Base-by-base conservation (phyloP, 208 protist species). In the Acanthamoeba sp. region DNA sequence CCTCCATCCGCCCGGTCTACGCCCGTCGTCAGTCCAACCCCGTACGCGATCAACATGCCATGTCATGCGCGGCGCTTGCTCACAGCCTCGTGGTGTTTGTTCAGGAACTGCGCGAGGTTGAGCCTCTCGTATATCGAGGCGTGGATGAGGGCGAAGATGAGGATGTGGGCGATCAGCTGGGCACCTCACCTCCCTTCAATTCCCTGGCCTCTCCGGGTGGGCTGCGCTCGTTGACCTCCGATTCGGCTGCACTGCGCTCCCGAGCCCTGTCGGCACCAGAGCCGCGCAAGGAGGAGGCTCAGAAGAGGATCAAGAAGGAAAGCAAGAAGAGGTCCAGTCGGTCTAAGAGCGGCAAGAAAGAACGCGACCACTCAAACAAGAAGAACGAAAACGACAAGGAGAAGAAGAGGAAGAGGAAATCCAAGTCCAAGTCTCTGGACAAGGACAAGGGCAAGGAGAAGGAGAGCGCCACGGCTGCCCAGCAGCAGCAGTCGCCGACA, bases 371-470 rank as follows among this genome's bases (percentile, higher is more conserved):
- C 55, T 22, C 7, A 50, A 3, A 76, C 12, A 38, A 76, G 34
- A 48, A 45, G 36, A 80, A 40, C 12, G 71, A 22, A 12, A 14
- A 10, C 29, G 59, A 10, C 7, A 69, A 69, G 59, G 18, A 69
- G 59, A 36, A 34, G 59, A 69, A 36, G 10, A 80, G 29, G 3
- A 80, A 40, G 40, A 45, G 10, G 20, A 12, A 29, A 7, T 32
- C 5, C 14, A 45, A 78, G 69, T 27, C 38, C 1, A 80, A 40
- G 71, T 38, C 20, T 0, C 29, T 38, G 5, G 36, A 34, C 6
- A 80, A 80, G 5, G 36, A 34, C 6, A 80, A 80, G 71, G 36
- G 71, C 71, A 80, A 69, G 29, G 71, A 80, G 71, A 80, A 80
- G 71, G 36, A 48, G 32, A 48, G 32, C 29, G 29, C 5, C 27